Evolutionary conservation across 169 alveolate genomes (phyloP), one percentile per base, ranked within the genome.

Genomic region (Babesia gibsoni): DNA sequence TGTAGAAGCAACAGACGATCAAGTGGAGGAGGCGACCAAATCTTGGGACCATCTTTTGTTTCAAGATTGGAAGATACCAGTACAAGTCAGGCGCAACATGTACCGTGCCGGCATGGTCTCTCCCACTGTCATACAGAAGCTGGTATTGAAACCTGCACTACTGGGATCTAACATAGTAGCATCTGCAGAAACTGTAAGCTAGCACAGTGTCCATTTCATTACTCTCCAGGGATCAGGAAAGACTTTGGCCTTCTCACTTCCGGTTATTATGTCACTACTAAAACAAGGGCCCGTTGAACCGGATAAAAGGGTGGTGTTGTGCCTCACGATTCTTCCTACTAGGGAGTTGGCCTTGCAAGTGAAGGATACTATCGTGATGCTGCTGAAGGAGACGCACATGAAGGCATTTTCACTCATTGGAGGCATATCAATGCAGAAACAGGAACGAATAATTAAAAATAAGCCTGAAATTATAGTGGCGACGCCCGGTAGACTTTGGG

Each of bases 301-400:
- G 8, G 52, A 18, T 12, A 56, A 75, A 12, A 39, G 52, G 1
- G 45, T 33, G 37, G 46, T 68, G 10, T 45, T 46, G 16, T 53
- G 63, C 43, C 53, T 79, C 18, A 72, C 48, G 22, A 22, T 79
- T 0, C 69, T 91, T 36, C 98, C 97, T 4, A 94, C 97, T 30
- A 82, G 97, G 58, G 98, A 94, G 59, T 84, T 94, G 50, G 92
- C 95, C n/a, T 49, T 84, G 7, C 97, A 94, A 52, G 91, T 92
- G 20, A 63, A 80, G 53, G 75, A 74, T 23, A 89, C 92, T 48
- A 82, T 88, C 52, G 50, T 52, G n/a, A 41, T 43, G 69, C 63
- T 82, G 32, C 46, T 84, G 18, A 82, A 84, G 52, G 84, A 61
- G 45, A 49, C 78, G 27, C 33, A 69, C 18, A 46, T 83, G 48